Evolutionary conservation across 2,329 filamentous ascomycete genomes (phyloP).

Genomic region (Colletotrichum sp.): DNA sequence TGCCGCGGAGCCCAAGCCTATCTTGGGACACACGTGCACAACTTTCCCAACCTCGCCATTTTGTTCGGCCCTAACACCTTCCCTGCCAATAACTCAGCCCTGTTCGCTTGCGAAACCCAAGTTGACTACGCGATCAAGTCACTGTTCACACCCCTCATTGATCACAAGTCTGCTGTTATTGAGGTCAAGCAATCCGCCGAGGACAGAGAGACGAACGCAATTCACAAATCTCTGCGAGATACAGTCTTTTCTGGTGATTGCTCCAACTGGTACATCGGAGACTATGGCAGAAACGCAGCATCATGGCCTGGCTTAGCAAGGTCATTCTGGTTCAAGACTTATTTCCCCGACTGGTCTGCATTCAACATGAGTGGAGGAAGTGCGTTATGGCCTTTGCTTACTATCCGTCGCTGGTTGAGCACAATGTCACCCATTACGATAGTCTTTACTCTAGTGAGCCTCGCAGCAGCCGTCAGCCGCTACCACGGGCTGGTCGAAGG

Average conservation of each 20-base stretch:
- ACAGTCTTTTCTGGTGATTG: slow-evolving; percentile 41
- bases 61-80: slow-evolving; percentile 32
- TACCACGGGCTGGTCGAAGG: not conserved
- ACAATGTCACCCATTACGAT: not conserved
- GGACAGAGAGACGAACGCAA: slow-evolving; percentile 28
- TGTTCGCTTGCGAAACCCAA: slow-evolving; percentile 28
- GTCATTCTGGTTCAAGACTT: slow-evolving; percentile 29
- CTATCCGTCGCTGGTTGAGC: not conserved
- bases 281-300: slow-evolving; percentile 38
- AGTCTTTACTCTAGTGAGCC: not conserved
- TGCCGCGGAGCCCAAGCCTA: slow-evolving; percentile 29
- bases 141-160: slow-evolving; percentile 31
- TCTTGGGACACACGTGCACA: slow-evolving; percentile 30
- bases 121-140: slow-evolving; percentile 28
- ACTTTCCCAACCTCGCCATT: slow-evolving; percentile 34
- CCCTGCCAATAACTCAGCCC: slow-evolving; percentile 28
- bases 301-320: slow-evolving; percentile 37
- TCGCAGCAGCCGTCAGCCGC: not conserved
- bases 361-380: slow-evolving; percentile 1
- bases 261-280: slow-evolving; percentile 46
- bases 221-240: slow-evolving; percentile 33
- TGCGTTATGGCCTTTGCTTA: not conserved
- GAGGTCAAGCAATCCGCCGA: slow-evolving; percentile 38
- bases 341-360: not conserved
- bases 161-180: slow-evolving; percentile 31